Base-by-base conservation (phyloP, 371 early-diverging fungal species). In the Coemansia sp. region DNA sequence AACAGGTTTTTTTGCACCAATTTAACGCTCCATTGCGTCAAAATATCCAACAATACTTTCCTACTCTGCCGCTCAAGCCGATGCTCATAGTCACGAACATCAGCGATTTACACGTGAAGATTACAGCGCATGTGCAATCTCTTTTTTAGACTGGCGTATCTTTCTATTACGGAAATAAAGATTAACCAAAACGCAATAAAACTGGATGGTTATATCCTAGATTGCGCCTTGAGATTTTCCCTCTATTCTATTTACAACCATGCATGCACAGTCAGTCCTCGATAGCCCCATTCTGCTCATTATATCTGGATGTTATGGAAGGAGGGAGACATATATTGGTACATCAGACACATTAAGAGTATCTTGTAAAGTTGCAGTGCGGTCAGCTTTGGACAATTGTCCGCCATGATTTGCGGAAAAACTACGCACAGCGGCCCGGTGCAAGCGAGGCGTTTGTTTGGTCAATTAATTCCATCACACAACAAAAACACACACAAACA, bases 191-290 rank as follows among this genome's bases (percentile, higher is more conserved):
- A 54, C 5, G 54, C 27, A 29, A 22, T 14, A 26, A 14, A 22
- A 27, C 27, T 27, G 16, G 16, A 13, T 6, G 16, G 14, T n/a
- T 13, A 13, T 54, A 26, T 13, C 54, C 48, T n/a, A 18, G 16
- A 5, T 48, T 48, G 48, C 18, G 18, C 18, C 8, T 48, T 27
- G 27, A 27, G 27, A 27, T 27, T 27, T 8, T 21, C 21, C 7
- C 18, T 2, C 16, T 5, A 16, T 18, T 48, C 48, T n/a, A 18
- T 18, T 8, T n/a, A 18, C 54, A 27, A 4, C 24, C 3, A 27
- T 27, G 26, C 54, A 54, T 54, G 54, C 54, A 54, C 29, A 54
- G 54, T 54, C 54, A 54, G 54, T 54, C 54, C 14, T 14, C 26
- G 7, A 18, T 18, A 18, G 16, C n/a, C n/a, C 54, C 29, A 26